A percentile compares a stretch with the other conserved stretches of the same genome.
Conservation (phyloP, 2,329 filamentous ascomycete genomes). For the Atkinsonella hypoxylon region DNA sequence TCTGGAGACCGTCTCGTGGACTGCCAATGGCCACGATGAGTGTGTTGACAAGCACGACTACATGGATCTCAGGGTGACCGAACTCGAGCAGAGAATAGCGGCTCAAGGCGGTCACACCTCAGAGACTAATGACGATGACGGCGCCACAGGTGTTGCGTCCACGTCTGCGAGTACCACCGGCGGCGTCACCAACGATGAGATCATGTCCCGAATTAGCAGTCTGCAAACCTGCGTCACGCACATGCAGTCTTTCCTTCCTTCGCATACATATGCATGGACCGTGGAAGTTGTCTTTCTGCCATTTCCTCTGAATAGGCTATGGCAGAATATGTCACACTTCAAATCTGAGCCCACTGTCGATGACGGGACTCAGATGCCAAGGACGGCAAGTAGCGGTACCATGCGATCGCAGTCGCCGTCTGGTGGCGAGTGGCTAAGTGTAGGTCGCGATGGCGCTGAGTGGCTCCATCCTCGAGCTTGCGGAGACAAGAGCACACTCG, state of each 20-base stretch:
- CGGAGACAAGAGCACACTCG: slow-evolving; percentile 47
- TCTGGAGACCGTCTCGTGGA: slow-evolving; percentile 60
- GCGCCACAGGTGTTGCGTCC: slow-evolving; percentile 34
- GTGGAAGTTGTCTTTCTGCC: slow-evolving; percentile 67
- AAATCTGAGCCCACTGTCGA: slow-evolving; percentile 28
- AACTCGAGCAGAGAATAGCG: slow-evolving; percentile 50
- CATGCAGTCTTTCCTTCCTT: slow-evolving; percentile 51
- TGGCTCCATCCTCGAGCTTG: slow-evolving; percentile 61
- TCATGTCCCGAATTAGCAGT: slow-evolving; percentile 37
- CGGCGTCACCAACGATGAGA: slow-evolving; percentile 29
- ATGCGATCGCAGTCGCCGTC: slow-evolving; percentile 36
- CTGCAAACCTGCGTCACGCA: slow-evolving; percentile 39
- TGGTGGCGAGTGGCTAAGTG: slow-evolving; percentile 32
- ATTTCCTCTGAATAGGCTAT: slow-evolving; percentile 47
- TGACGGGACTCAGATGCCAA: slow-evolving; percentile 44
- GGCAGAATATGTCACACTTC: slow-evolving; percentile 40
- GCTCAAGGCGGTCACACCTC: slow-evolving; percentile 28
- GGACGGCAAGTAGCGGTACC: slow-evolving; percentile 31
- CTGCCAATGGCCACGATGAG: slow-evolving; percentile 53
- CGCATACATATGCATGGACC: slow-evolving; percentile 53
- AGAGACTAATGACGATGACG: slow-evolving; percentile 26
- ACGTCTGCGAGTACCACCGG: slow-evolving; percentile 30
- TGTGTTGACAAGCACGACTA: slow-evolving; percentile 56
- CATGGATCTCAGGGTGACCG: slow-evolving; percentile 53
- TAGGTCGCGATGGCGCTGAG: slow-evolving; percentile 34